Conservation (phyloP, 2,329 filamentous ascomycete genomes). For the Cryphonectria naterciae region DNA sequence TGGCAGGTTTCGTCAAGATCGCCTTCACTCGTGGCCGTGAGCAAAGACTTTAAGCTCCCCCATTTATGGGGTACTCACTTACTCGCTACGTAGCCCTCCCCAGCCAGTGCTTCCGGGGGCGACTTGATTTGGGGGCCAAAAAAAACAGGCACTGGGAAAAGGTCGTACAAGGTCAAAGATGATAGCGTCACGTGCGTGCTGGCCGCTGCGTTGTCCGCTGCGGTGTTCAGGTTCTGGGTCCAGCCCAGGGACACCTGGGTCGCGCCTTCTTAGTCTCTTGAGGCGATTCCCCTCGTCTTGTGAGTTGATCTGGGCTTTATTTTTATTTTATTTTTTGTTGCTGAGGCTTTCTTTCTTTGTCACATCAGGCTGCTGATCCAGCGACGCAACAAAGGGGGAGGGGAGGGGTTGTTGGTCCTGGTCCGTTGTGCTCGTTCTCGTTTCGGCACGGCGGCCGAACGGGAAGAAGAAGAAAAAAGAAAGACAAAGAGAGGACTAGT, state of each 20-base stretch:
- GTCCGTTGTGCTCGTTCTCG: not conserved
- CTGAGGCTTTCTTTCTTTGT: not conserved
- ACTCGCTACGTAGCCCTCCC: not conserved
- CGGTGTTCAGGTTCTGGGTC: constrained; percentile 20
- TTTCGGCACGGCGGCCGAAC: constrained; percentile 21
- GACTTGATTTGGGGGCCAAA: not conserved
- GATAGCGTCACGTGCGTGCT: constrained; percentile 25
- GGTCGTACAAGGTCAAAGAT: constrained; percentile 5
- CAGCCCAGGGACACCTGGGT: constrained; percentile 19
- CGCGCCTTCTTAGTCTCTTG: constrained; percentile 16
- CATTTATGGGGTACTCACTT: not conserved
- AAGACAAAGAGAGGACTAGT: constrained; percentile 7
- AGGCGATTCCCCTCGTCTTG: constrained; percentile 20
- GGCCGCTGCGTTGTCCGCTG: constrained; percentile 25
- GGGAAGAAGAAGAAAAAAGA: not conserved
- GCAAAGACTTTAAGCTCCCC: not conserved
- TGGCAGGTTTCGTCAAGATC: not conserved
- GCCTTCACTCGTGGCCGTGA: not conserved
- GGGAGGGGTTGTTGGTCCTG: not conserved
- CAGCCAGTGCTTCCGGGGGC: not conserved
- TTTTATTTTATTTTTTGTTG: no score
- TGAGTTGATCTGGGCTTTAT: not conserved
- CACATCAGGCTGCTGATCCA: constrained; percentile 4
- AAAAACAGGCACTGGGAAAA: not conserved
- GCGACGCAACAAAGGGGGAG: not conserved